Percentiles rank a stretch among this genome's conserved stretches.
Evolutionary conservation across 2,329 filamentous ascomycete species (phyloP).

Genomic region (Exophiala phaeomuriformis): DNA sequence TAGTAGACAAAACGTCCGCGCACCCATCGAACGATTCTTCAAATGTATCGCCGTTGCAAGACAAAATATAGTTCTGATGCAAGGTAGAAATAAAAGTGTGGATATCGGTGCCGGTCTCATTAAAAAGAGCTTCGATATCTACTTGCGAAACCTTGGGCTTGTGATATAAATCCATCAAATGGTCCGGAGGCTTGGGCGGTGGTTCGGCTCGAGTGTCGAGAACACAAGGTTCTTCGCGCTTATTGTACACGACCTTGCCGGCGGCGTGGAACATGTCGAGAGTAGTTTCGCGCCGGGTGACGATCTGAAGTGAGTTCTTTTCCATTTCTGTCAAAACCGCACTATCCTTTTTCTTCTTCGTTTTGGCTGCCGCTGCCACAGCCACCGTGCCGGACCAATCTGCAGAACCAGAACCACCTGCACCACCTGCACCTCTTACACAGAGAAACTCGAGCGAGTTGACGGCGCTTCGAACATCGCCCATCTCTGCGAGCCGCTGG

Average conservation of each 20-base stretch:
- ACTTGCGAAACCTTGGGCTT: slow-evolving; percentile 60
- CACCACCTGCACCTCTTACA: slow-evolving; percentile 66
- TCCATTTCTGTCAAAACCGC: slow-evolving; percentile 67
- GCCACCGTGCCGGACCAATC: slow-evolving; percentile 69
- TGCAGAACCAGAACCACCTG: slow-evolving; percentile 58
- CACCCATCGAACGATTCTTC: slow-evolving; percentile 78
- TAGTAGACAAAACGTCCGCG: slow-evolving; percentile 77
- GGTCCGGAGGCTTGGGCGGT: slow-evolving; percentile 51
- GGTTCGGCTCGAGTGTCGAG: slow-evolving; percentile 28
- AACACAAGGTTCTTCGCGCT: slow-evolving; percentile 55
- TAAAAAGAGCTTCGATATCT: slow-evolving; percentile 67
- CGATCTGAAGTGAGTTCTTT: slow-evolving; percentile 66
- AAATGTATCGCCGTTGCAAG: slow-evolving; percentile 64
- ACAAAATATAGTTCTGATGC: slow-evolving; percentile 88
- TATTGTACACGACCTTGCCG: slow-evolving; percentile 95
- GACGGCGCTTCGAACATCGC: slow-evolving; percentile 87
- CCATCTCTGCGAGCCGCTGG: slow-evolving; percentile 72
- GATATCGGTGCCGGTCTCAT: slow-evolving; percentile 87
- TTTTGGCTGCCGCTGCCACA: slow-evolving; percentile 58
- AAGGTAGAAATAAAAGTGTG: slow-evolving; percentile 82
- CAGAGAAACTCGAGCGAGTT: slow-evolving; percentile 90
- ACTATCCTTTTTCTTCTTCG: slow-evolving; percentile 52
- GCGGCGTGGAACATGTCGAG: slow-evolving; percentile 94
- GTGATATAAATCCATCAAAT: slow-evolving; percentile 48
- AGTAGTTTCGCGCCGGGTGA: slow-evolving; percentile 81